Percentiles rank a stretch among this genome's conserved stretches.
Evolutionary conservation across 2,329 filamentous ascomycete genomes (phyloP).

Genomic region (Clarireedia paspali): DNA sequence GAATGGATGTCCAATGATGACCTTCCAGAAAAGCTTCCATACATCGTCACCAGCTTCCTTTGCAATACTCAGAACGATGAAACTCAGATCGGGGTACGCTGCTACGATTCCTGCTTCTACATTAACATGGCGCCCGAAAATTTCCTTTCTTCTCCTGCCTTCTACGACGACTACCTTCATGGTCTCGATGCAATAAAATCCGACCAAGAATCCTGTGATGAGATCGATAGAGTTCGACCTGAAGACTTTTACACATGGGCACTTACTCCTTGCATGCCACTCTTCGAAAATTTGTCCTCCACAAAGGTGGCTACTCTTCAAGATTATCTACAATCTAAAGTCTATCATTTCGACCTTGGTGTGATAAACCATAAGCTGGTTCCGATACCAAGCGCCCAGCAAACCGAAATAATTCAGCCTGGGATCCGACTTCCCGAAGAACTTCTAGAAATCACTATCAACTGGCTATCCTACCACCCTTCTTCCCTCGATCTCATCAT

Average conservation of each 20-base stretch:
- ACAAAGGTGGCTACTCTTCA: background rate
- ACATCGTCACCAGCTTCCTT: slow-evolving; percentile 11
- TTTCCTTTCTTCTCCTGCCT: slow-evolving; percentile 10
- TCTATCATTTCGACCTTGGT: background rate
- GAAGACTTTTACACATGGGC: slow-evolving; percentile 18
- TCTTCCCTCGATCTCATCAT: background rate
- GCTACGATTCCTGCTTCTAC: slow-evolving; percentile 16
- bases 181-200: slow-evolving; percentile 5
- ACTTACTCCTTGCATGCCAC: slow-evolving; percentile 11
- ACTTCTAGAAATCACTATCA: background rate
- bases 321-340: background rate
- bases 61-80: slow-evolving; percentile 11
- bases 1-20: too few relatives aligned
- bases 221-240: slow-evolving; percentile 4
- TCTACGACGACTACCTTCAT: slow-evolving; percentile 15
- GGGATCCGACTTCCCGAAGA: background rate
- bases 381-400: background rate
- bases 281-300: slow-evolving; percentile 3
- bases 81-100: slow-evolving; percentile 11
- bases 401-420: background rate
- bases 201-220: slow-evolving; percentile 5
- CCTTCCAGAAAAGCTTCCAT: background rate
- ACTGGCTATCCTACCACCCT: background rate
- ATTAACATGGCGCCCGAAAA: slow-evolving; percentile 13
- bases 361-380: background rate